Percentiles rank a stretch among this genome's conserved stretches.
Conservation (phyloP, 441 rosid species). For the Biscutella laevigata region DNA sequence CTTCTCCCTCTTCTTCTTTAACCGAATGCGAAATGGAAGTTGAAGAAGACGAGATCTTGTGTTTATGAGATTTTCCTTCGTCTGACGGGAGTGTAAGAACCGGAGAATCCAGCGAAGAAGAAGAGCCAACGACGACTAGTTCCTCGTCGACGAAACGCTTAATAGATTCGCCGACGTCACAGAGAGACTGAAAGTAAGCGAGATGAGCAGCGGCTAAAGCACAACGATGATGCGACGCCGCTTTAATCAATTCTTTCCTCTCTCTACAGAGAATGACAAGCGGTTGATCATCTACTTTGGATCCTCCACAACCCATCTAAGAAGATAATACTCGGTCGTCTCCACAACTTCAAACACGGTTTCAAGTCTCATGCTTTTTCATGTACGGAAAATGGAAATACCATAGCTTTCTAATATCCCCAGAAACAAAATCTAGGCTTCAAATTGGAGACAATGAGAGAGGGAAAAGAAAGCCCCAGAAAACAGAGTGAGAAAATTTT, state of each 20-base stretch:
- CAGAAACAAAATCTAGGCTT: constrained; percentile 1
- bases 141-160: constrained; percentile 81
- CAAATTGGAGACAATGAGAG: not conserved
- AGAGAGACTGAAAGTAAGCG: constrained; percentile 74
- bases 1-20: constrained; percentile 19
- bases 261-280: constrained; percentile 77
- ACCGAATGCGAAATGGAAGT: constrained; percentile 57
- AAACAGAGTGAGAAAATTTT: not conserved
- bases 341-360: not conserved
- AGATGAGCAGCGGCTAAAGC: constrained; percentile 83
- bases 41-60: constrained; percentile 44
- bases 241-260: constrained; percentile 63
- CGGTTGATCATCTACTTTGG: constrained; percentile 78
- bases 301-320: constrained; percentile 88
- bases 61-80: constrained; percentile 34
- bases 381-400: constrained; percentile 2
- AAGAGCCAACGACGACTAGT: constrained; percentile 30
- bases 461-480: not conserved
- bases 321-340: not conserved
- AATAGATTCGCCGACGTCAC: constrained; percentile 74
- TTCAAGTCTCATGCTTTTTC: constrained; percentile 22
- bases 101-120: constrained; percentile 46
- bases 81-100: constrained; percentile 73
- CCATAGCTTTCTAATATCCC: constrained; percentile 22
- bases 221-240: constrained; percentile 64